A percentile compares a stretch with the other conserved stretches of the same genome.
These are phyloP conservation scores for Clavispora fructus DNA, from an alignment of 805 yeast genomes.

Conservation along the genomic window DNA sequence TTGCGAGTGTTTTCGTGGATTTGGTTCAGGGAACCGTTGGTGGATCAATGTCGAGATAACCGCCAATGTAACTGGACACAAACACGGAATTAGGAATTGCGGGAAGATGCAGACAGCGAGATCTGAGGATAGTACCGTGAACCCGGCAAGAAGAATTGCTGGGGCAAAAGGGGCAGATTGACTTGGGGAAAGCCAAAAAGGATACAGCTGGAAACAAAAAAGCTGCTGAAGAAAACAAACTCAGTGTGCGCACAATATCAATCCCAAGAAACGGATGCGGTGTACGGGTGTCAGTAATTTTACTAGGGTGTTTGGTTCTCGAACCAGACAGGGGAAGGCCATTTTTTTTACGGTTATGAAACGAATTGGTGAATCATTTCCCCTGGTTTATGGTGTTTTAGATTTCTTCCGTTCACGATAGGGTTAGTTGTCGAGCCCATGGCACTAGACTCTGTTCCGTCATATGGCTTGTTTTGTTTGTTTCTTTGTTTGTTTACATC, in stretches of 20 bases:
- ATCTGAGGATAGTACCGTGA: neutral
- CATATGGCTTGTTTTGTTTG: neutral
- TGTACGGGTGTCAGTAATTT: neutral
- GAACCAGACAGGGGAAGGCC: too few species aligned
- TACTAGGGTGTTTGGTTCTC: too few species aligned
- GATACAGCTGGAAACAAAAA: neutral
- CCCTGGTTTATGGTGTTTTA: too few species aligned
- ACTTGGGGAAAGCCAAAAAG: neutral
- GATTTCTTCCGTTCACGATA: neutral
- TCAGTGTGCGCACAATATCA: neutral
- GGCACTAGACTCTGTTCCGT: neutral
- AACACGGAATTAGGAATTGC: neutral
- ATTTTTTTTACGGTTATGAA: too few species aligned
- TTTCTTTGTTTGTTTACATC: neutral
- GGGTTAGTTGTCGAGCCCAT: neutral
- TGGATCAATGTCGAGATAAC: neutral
- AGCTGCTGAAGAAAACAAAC: constrained; percentile 1
- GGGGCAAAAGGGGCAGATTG: neutral
- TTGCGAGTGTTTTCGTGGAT: neutral
- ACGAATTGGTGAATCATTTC: too few species aligned
- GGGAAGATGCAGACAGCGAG: neutral
- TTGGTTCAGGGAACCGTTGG: neutral
- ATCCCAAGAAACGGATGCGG: neutral
- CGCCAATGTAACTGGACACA: neutral
- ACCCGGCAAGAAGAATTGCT: neutral